Conservation (phyloP, 768 basidiomycete species). For the Lactifluus hygrophoroides region DNA sequence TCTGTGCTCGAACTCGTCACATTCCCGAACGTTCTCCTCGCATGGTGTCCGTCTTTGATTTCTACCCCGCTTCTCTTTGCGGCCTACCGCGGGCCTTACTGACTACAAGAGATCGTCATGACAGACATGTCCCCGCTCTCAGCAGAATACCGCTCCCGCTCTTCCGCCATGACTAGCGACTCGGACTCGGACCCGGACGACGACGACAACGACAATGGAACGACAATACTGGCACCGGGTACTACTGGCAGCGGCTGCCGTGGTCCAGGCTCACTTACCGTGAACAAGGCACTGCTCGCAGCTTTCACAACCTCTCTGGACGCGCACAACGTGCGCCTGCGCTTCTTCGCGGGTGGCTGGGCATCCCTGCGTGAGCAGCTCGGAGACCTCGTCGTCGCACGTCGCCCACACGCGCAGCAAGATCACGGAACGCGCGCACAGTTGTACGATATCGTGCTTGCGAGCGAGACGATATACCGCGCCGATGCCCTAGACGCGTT, state of each 20-base stretch:
- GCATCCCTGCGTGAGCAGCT: slow-evolving; percentile 33
- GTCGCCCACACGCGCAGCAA: background rate
- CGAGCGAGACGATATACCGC: slow-evolving; percentile 90
- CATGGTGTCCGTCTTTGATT: slow-evolving; percentile 74
- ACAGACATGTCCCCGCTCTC: slow-evolving; percentile 59
- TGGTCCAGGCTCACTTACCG: slow-evolving; percentile 48
- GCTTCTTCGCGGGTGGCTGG: slow-evolving; percentile 85
- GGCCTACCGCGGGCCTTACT: background rate
- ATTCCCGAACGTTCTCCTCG: slow-evolving; percentile 65
- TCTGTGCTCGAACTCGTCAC: slow-evolving; percentile 75
- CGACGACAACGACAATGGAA: slow-evolving; percentile 13
- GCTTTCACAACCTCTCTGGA: slow-evolving; percentile 58
- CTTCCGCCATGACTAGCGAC: slow-evolving; percentile 1
- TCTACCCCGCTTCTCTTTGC: background rate
- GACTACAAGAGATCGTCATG: background rate
- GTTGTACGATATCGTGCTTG: slow-evolving; percentile 65
- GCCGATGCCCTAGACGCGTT: slow-evolving; percentile 54
- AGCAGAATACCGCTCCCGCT: slow-evolving; percentile 33
- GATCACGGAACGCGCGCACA: background rate
- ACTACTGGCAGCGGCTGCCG: background rate
- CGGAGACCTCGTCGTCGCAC: background rate
- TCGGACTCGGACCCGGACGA: slow-evolving; percentile 24
- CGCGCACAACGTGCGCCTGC: slow-evolving; percentile 46
- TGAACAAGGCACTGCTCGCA: slow-evolving; percentile 52
- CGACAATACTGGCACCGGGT: background rate